Conservation (phyloP, 371 early-diverging fungal genomes). For the Circinella umbellata region DNA sequence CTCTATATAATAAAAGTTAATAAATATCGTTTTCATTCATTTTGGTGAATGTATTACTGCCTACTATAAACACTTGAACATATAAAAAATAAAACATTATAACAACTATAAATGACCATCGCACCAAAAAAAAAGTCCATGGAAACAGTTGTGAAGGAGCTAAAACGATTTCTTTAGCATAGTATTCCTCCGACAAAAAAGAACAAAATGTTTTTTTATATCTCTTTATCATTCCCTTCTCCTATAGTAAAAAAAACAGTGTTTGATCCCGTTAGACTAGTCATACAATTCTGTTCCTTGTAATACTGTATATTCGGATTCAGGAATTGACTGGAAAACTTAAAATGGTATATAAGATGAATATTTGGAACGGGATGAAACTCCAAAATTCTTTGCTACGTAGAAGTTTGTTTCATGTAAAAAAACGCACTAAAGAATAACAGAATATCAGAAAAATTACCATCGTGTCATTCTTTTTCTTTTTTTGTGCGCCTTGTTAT, state of each 20-base stretch:
- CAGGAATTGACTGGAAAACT: neutral
- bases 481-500: neutral
- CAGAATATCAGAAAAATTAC: neutral
- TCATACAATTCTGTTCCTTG: neutral
- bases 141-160: too few species aligned
- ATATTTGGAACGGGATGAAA: neutral
- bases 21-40: too few species aligned
- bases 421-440: too few species aligned
- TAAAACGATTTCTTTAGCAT: too few species aligned
- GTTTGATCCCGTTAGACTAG: neutral
- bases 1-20: neutral
- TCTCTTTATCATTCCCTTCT: too few species aligned
- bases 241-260: neutral
- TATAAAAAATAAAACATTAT: too few species aligned
- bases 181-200: too few species aligned
- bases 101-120: too few species aligned
- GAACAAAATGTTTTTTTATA: too few species aligned
- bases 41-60: too few species aligned
- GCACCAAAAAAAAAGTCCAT: too few species aligned
- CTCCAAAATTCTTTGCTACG: neutral
- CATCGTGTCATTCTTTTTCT: conserved; percentile 5
- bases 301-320: neutral
- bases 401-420: conserved; percentile 4
- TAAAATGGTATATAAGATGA: neutral
- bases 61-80: too few species aligned